These are phyloP conservation scores for Conringia planisiliqua DNA, from an alignment of 345 rosid species.

Conservation along the genomic window DNA sequence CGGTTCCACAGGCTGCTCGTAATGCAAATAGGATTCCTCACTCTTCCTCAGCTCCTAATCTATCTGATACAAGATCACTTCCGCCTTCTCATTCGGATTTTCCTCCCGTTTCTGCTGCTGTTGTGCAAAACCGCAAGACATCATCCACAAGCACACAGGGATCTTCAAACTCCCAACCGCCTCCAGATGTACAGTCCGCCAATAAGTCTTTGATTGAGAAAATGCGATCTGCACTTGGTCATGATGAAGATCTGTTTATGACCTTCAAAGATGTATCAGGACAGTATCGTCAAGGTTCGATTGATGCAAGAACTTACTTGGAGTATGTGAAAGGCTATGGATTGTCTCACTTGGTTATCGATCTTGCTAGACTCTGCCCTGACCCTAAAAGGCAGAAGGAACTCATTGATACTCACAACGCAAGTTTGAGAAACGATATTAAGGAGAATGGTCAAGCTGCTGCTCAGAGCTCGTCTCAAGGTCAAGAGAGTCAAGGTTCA, in stretches of 20 bases:
- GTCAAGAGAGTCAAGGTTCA: slow-evolving; percentile 19
- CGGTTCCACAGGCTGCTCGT: slow-evolving; percentile 34
- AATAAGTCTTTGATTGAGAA: slow-evolving; percentile 84
- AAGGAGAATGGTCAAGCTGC: slow-evolving; percentile 30
- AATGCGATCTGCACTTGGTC: slow-evolving; percentile 60
- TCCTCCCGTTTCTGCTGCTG: slow-evolving; percentile 70
- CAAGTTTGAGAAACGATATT: slow-evolving; percentile 36
- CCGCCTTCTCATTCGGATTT: slow-evolving; percentile 49
- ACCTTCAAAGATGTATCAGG: slow-evolving; percentile 71
- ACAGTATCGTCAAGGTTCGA: slow-evolving; percentile 76
- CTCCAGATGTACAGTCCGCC: slow-evolving; percentile 60
- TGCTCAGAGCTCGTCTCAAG: slow-evolving; percentile 24
- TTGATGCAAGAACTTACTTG: slow-evolving; percentile 59
- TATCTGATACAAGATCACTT: slow-evolving; percentile 41
- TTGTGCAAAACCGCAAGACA: slow-evolving; percentile 30
- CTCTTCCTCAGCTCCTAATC: slow-evolving; percentile 70
- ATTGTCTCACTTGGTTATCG: slow-evolving; percentile 68
- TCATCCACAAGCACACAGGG: slow-evolving; percentile 27
- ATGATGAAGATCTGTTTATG: slow-evolving; percentile 64
- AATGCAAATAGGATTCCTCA: slow-evolving; percentile 48
- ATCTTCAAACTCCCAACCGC: slow-evolving; percentile 29
- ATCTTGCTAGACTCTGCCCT: slow-evolving; percentile 85
- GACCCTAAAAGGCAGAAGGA: slow-evolving; percentile 81
- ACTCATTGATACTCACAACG: slow-evolving; percentile 61
- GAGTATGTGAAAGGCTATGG: slow-evolving; percentile 63